phyloP scores from a whole-genome alignment of 2,329 filamentous ascomycete genomes.

The Calonectria ilicicola region DNA sequence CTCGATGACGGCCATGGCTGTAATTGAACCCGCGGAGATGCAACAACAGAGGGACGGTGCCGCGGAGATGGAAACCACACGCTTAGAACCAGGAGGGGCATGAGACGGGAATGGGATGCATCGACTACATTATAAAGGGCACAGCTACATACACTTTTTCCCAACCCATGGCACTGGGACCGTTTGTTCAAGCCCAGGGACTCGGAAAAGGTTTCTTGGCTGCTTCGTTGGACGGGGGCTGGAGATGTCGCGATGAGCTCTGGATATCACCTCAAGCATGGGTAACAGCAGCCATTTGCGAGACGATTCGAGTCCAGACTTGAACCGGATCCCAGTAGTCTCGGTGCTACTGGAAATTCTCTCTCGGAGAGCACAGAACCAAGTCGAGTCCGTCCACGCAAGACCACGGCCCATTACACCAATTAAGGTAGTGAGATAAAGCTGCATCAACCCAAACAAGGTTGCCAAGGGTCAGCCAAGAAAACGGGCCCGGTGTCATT shows the following conservation, averaged over 20 bases:
- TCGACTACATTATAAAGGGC: conserved; percentile 38
- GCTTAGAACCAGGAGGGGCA: conserved; percentile 29
- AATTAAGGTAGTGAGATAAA: conserved; percentile 34
- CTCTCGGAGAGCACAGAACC: conserved; percentile 6
- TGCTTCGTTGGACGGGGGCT: background rate
- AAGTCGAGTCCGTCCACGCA: conserved; percentile 19
- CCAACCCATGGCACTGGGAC: background rate
- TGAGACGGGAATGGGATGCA: conserved; percentile 30
- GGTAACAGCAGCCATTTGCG: conserved; percentile 9
- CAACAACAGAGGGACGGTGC: background rate
- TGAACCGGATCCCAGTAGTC: background rate
- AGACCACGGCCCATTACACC: conserved; percentile 8
- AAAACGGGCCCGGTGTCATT: conserved; percentile 9
- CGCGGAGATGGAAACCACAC: conserved; percentile 22
- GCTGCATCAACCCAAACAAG: background rate
- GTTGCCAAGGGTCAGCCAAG: background rate
- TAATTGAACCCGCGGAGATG: conserved; percentile 4
- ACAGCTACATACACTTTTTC: background rate
- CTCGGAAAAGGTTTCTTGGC: conserved; percentile 10
- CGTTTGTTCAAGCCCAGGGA: background rate
- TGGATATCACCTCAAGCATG: conserved; percentile 39
- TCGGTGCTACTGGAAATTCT: background rate
- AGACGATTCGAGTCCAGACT: background rate
- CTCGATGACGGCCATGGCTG: conserved; percentile 28
- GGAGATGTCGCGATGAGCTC: conserved; percentile 40